phyloP scores from a whole-genome alignment of 352 stramenopile genomes.

The Thalassiosira hispida region DNA sequence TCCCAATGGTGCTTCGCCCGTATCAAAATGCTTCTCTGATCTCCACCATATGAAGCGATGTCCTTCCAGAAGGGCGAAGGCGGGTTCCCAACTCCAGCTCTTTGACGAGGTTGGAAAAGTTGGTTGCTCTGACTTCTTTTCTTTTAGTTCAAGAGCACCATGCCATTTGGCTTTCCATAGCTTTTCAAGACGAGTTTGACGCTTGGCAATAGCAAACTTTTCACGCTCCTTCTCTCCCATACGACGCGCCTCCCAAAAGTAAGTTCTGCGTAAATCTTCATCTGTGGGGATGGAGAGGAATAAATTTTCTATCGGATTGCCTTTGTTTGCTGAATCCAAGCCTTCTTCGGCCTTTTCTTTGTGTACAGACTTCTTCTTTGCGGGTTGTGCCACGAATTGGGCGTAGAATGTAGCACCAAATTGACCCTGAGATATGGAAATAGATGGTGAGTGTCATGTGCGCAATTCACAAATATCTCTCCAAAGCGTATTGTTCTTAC shows the following conservation, averaged over 20 bases:
- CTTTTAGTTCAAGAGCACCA: constrained; percentile 65
- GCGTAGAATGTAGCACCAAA: constrained; percentile 67
- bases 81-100: constrained; percentile 59
- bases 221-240: constrained; percentile 62
- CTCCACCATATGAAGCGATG: constrained; percentile 83
- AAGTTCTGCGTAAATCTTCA: constrained; percentile 80
- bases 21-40: constrained; percentile 79
- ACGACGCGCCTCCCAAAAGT: constrained; percentile 79
- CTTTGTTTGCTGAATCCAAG: constrained; percentile 17
- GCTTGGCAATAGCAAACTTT: constrained; percentile 63
- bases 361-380: constrained; percentile 18
- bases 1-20: constrained; percentile 64
- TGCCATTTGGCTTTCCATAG: constrained; percentile 80
- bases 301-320: constrained; percentile 68
- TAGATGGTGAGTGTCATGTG: not conserved
- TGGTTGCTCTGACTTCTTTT: constrained; percentile 43
- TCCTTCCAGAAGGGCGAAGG: constrained; percentile 80
- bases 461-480: no score
- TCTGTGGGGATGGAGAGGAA: constrained; percentile 79
- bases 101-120: constrained; percentile 19
- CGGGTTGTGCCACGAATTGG: constrained; percentile 41
- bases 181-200: constrained; percentile 63
- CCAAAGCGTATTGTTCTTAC: constrained; percentile 39
- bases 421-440: constrained; percentile 42
- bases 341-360: constrained; percentile 34